Conservation (phyloP, 2,329 filamentous ascomycete genomes). For the Fusarium zealandicum region DNA sequence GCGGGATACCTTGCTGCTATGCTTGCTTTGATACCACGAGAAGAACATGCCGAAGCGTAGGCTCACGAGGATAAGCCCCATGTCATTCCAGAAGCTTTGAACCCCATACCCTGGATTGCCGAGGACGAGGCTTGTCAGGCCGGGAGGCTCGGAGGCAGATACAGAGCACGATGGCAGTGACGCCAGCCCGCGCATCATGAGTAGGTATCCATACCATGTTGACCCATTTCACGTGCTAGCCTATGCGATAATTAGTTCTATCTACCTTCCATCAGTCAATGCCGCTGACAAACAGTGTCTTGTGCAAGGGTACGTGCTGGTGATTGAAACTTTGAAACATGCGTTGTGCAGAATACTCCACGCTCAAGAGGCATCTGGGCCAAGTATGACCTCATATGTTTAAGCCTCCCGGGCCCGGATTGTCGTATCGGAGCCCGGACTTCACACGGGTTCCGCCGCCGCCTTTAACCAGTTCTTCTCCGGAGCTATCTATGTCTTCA, state of each 20-base stretch:
- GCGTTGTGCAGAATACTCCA: neutral
- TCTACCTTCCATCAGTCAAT: neutral
- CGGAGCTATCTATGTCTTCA: too few species aligned
- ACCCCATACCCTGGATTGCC: neutral
- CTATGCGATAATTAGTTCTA: neutral
- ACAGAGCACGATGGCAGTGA: neutral
- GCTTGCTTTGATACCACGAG: conserved; percentile 10
- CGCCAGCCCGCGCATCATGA: conserved; percentile 1
- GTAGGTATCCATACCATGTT: neutral
- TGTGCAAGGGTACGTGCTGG: conserved; percentile 1
- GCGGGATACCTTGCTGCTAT: conserved; percentile 3
- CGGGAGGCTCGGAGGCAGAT: conserved; percentile 17
- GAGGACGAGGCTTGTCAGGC: conserved; percentile 20
- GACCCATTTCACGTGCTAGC: too few species aligned
- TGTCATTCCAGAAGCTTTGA: conserved; percentile 18
- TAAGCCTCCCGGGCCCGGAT: neutral
- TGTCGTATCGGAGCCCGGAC: conserved; percentile 9
- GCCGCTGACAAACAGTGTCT: neutral
- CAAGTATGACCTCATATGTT: conserved; percentile 24
- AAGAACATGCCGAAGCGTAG: neutral
- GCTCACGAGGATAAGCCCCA: neutral
- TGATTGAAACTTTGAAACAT: conserved; percentile 3
- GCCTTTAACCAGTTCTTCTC: neutral
- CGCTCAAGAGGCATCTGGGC: neutral
- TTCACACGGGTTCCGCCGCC: conserved; percentile 1